Base-by-base conservation (phyloP, 192 early-diverging fungal genomes). In the Hyaloraphidium curvatum region DNA sequence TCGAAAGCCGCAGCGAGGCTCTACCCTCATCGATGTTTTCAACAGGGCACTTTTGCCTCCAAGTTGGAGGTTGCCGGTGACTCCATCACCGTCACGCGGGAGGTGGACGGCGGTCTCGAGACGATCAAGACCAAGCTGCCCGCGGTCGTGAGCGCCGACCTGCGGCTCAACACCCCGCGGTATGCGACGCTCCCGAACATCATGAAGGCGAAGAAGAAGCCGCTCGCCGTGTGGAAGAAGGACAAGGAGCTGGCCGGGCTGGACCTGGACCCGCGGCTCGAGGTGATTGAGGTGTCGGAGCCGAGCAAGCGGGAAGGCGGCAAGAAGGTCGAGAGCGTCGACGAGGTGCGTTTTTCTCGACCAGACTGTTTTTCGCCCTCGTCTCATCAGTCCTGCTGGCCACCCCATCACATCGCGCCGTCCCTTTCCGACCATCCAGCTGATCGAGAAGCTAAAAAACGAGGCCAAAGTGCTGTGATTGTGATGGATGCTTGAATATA, bases 181-280 rank as follows among this genome's bases (percentile, higher is more conserved):
- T 99, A 88, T 61, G 95, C 88, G 14, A 91, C 95, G 31, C 75
- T 99, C 71, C 87, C 75, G 33, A 87, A 84, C 71, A 94, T 94
- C 64, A 94, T 94, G 93, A 98, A 98, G 77, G 94, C 94, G 51
- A 98, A 93, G 75, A 95, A 94, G 79, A 98, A 98, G 80, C 85
- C 86, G 37, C 62, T 98, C 54, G 65, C 67, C 50, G n/a, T n/a
- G n/a, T n/a, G n/a, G n/a, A 87, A 82, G 63, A 37, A 85, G 22
- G 73, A 80, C 13, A 82, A 84, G 14, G 73, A 72, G 27, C 80
- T 89, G 39, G 71, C 95, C 22, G 80, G 75, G 28, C 80, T 98
- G 9, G 90, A 95, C 51, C 71, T 94, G 50, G 78, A 67, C 56
- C 79, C 81, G 54, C 77, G 86, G 3, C 62, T 98, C 52, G 70